A percentile compares a stretch with the other conserved stretches of the same genome.
phyloP scores from a whole-genome alignment of 1,139 yeast genomes.

The Kurtzmaniella natalensis region DNA sequence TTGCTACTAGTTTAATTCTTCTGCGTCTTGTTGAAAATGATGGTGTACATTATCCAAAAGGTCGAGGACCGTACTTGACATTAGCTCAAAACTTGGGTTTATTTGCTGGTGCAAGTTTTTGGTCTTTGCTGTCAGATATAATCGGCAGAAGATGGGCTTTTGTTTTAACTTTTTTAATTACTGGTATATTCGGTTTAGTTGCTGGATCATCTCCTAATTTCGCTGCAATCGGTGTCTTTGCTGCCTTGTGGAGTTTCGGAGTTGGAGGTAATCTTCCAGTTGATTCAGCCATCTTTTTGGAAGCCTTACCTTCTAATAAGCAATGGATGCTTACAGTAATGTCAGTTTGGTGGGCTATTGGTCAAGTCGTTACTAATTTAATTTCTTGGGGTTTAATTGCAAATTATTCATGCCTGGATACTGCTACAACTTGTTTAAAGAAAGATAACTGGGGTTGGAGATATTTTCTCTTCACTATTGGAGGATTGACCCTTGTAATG shows the following conservation, averaged over 20 bases:
- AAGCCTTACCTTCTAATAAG: conserved; percentile 34
- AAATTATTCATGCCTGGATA: conserved; percentile 31
- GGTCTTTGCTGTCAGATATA: conserved; percentile 39
- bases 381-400: conserved; percentile 39
- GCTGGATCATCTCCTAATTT: conserved; percentile 41
- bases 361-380: conserved; percentile 36
- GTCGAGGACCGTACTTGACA: conserved; percentile 33
- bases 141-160: conserved; percentile 44
- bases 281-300: conserved; percentile 41
- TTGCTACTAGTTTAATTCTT: conserved; percentile 33
- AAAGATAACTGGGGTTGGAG: conserved; percentile 43
- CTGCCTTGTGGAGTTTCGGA: conserved; percentile 41
- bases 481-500: conserved; percentile 37
- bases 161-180: conserved; percentile 36
- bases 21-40: conserved; percentile 30
- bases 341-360: conserved; percentile 44
- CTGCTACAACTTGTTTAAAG: conserved; percentile 20
- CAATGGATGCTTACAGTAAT: conserved; percentile 41
- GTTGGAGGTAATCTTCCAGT: conserved; percentile 46
- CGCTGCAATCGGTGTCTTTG: conserved; percentile 36
- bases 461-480: conserved; percentile 37
- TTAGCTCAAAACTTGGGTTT: conserved; percentile 42
- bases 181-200: conserved; percentile 34
- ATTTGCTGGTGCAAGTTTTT: conserved; percentile 37
- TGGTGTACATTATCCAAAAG: conserved; percentile 35